Percentiles rank a stretch among this genome's conserved stretches.
Conservation (phyloP, 83 land plant species). For the Diphasiastrum complanatum region DNA sequence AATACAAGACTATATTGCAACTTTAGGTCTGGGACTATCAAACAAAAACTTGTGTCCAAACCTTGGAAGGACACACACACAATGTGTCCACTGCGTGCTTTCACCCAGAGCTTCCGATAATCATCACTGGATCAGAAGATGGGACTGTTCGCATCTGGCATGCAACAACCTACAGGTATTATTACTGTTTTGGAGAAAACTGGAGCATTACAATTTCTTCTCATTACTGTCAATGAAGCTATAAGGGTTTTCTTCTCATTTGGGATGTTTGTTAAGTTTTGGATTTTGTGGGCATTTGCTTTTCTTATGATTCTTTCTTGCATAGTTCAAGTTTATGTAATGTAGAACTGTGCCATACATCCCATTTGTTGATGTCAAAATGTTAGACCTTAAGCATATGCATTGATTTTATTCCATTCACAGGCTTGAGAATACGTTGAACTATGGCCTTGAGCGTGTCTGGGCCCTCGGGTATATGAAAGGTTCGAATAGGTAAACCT, state of each 20-base stretch:
- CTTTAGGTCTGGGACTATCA: conserved; percentile 42
- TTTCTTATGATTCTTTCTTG: too few relatives aligned
- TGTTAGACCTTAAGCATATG: neutral
- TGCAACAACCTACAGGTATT: conserved; percentile 38
- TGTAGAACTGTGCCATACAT: neutral
- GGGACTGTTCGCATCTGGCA: conserved; percentile 42
- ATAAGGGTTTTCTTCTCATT: neutral
- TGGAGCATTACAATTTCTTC: neutral
- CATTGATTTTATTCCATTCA: neutral
- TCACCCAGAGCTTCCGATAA: conserved; percentile 96
- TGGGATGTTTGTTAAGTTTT: too few relatives aligned
- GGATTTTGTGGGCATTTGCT: too few relatives aligned
- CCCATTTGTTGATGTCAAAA: neutral
- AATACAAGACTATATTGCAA: neutral
- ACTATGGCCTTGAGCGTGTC: conserved; percentile 39
- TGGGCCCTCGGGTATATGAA: conserved; percentile 39
- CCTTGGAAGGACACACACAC: conserved; percentile 96
- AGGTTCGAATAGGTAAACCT: conserved; percentile 31
- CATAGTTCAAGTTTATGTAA: neutral
- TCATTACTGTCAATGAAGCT: neutral
- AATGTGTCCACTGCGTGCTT: conserved; percentile 95
- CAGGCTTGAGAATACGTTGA: conserved; percentile 42
- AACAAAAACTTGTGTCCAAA: conserved; percentile 95
- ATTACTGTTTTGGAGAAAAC: neutral
- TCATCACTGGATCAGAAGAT: conserved; percentile 98